Evolutionary conservation across 176 grass and related monocot genomes (phyloP).

Genomic region (Puya raimondii): DNA sequence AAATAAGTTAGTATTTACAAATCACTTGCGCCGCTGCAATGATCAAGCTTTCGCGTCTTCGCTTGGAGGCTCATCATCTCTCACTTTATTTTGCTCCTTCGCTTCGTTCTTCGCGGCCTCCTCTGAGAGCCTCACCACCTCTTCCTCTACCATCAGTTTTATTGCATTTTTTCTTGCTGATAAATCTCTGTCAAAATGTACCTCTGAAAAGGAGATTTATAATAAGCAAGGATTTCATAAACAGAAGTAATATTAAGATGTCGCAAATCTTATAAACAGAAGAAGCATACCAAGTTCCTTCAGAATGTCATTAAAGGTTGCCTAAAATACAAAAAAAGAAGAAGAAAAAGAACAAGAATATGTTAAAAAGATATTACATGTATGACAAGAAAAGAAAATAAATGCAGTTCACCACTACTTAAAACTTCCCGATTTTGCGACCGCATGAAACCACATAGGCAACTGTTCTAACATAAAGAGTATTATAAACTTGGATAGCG

Average conservation of each 20-base stretch:
- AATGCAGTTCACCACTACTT: neutral
- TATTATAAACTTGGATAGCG: no score
- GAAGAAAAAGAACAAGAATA: constrained; percentile 3
- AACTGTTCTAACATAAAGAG: no score
- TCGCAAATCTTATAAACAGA: neutral
- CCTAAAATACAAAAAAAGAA: constrained; percentile 11
- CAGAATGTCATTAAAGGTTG: constrained; percentile 22
- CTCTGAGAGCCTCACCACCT: constrained; percentile 14
- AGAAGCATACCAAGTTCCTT: constrained; percentile 24
- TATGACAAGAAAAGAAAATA: constrained; percentile 2
- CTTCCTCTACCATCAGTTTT: constrained; percentile 31
- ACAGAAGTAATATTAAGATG: neutral
- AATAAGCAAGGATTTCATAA: constrained; percentile 10
- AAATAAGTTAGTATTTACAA: neutral
- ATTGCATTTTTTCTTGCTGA: constrained; percentile 28
- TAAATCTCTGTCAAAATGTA: constrained; percentile 26
- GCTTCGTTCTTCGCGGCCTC: constrained; percentile 10
- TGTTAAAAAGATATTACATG: neutral
- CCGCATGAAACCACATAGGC: no score
- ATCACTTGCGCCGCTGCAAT: neutral
- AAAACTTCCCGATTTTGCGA: constrained; percentile 6
- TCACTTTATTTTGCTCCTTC: constrained; percentile 2
- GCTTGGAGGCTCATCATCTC: neutral
- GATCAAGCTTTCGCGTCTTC: neutral
- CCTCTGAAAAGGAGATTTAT: constrained; percentile 17